Evolutionary conservation across 495 filamentous ascomycete genomes (phyloP).

Genomic region (Gamarada debralockiae): DNA sequence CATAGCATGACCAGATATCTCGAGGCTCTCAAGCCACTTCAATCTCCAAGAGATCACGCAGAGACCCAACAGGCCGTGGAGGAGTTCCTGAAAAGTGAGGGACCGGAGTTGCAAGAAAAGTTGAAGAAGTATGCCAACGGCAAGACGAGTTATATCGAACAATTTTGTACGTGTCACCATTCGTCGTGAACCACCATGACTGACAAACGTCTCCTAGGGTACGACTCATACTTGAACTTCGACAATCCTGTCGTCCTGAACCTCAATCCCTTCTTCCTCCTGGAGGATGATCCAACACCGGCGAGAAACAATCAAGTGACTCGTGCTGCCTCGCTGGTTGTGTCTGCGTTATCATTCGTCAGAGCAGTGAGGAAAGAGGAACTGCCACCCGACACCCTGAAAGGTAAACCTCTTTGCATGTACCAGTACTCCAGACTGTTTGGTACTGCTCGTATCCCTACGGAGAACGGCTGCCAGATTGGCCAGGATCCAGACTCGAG

Average conservation of each 20-base stretch:
- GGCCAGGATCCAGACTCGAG: slow-evolving; percentile 85
- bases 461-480: slow-evolving; percentile 93
- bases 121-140: slow-evolving; percentile 90
- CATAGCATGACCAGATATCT: slow-evolving; percentile 77
- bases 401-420: slow-evolving; percentile 86
- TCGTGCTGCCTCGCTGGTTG: slow-evolving; percentile 83
- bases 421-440: slow-evolving; percentile 97
- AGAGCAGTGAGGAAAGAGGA: slow-evolving; percentile 91
- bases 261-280: slow-evolving; percentile 94
- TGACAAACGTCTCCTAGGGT: slow-evolving; percentile 58
- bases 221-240: slow-evolving; percentile 96
- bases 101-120: slow-evolving; percentile 80
- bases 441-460: slow-evolving; percentile 91
- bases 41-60: slow-evolving; percentile 73
- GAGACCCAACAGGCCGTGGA: slow-evolving; percentile 77
- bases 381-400: slow-evolving; percentile 82
- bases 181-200: not conserved
- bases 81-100: slow-evolving; percentile 83
- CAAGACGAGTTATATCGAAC: slow-evolving; percentile 95
- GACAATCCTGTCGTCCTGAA: slow-evolving; percentile 98
- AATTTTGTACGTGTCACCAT: slow-evolving; percentile 75
- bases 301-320: slow-evolving; percentile 95
- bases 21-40: slow-evolving; percentile 74
- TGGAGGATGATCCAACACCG: slow-evolving; percentile 96
- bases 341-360: slow-evolving; percentile 89